Base-by-base conservation (phyloP, 1,139 yeast genomes). In the Scheffersomyces quercinus region DNA sequence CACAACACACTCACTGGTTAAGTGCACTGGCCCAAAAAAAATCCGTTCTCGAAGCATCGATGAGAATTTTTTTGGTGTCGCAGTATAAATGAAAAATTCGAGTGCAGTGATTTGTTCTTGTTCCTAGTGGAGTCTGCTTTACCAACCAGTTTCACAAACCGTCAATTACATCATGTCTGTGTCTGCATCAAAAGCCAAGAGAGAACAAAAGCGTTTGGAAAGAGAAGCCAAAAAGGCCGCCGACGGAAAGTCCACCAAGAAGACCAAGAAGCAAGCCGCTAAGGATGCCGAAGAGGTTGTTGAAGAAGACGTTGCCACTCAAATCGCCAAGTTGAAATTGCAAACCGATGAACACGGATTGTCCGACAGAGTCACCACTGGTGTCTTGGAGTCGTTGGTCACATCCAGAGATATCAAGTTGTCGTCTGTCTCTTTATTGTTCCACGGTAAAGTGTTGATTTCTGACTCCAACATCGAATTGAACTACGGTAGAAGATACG, bases 361-460 rank as follows among this genome's bases (percentile, higher is more conserved):
- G 47, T 88, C 97, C 37, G 99, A 93, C 69, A 88, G 99, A 77
- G 99, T 93, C 53, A 88, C 95, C 56, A 93, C 99, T 36, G 99
- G 99, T 77, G 99, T 95, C 44, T 77, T 93, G 65, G 93, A 86
- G 50, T 88, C 97, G 41, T 76, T 93, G 66, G 78, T 67, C 36
- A 91, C 98, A 16, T 90, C 98, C 26, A 84, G 98, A 70, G 99
- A 93, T 82, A 75, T 93, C 63, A 95, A 95, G 73, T 67, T 93
- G 58, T 85, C 91, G 16, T 86, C 97, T 43, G 89, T 89, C 37
- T 88, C 98, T 16, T 79, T 93, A 59, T 81, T 90, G 56, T 93
- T 93, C 84, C 99, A 93, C 72, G 99, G 99, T 75, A 93, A 91
- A 66, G 97, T 93, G 45, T 76, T 93, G 65, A 79, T 93, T 58